Percentiles rank a stretch among this genome's conserved stretches.
Conservation (phyloP, 257 asterid species). For the Salvia rosmarinus region DNA sequence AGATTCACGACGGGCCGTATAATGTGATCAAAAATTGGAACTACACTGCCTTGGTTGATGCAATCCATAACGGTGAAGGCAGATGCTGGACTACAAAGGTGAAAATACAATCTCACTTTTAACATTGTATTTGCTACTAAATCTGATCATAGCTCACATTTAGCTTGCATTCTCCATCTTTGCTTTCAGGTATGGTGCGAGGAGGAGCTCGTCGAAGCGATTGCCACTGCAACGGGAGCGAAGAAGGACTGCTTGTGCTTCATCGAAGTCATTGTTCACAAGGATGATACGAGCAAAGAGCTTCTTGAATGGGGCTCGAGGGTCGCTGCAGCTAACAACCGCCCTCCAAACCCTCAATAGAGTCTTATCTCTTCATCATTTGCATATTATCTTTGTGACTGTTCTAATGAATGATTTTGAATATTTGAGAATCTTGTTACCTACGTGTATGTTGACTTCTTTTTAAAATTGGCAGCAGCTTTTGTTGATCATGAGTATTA, state of each 20-base stretch:
- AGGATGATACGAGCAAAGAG: conserved; percentile 88
- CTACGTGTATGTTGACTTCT: not conserved
- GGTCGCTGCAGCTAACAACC: conserved; percentile 79
- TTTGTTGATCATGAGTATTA: conserved; percentile 5
- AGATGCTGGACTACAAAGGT: conserved; percentile 92
- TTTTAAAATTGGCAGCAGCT: not conserved
- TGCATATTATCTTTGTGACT: not conserved
- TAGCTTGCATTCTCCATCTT: not conserved
- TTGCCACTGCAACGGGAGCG: conserved; percentile 55
- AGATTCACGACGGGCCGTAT: conserved; percentile 85
- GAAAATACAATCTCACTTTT: not conserved
- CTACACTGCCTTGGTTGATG: conserved; percentile 73
- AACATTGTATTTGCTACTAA: not conserved
- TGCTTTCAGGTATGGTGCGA: conserved; percentile 55
- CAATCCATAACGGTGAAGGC: conserved; percentile 80
- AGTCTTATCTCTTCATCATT: not conserved
- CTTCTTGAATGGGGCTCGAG: conserved; percentile 90
- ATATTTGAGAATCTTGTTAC: not conserved
- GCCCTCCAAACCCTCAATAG: conserved; percentile 85
- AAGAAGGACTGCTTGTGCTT: conserved; percentile 70
- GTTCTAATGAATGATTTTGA: not conserved
- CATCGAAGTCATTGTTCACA: conserved; percentile 83
- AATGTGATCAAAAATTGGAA: conserved; percentile 93
- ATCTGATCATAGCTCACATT: not conserved
- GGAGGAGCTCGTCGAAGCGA: conserved; percentile 70